Base-by-base conservation (phyloP, 768 basidiomycete genomes). In the Mycena rebaudengoi region DNA sequence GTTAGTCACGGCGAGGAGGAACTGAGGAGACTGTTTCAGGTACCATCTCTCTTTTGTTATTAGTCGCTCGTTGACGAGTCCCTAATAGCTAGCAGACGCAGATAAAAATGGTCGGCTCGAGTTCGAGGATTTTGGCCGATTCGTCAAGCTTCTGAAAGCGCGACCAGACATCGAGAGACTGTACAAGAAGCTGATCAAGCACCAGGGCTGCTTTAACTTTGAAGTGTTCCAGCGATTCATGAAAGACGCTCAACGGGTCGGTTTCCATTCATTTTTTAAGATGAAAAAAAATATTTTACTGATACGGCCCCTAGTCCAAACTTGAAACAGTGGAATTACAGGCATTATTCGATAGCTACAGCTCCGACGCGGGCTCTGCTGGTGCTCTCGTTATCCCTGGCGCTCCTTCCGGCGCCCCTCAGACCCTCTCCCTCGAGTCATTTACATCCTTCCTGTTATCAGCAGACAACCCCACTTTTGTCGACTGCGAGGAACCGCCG, bases 391-490 rank as follows among this genome's bases (percentile, higher is more conserved):
- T 28, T 45, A 21, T 28, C 49, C 35, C 35, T 35, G 44, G 45
- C 39, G 60, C 32, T 21, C 67, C 58, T 57, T 62, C 64, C 8
- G 26, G 37, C 11, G 28, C 61, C 21, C 54, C 58, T 10, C 41
- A 72, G 52, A 45, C 75, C 52, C 80, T 91, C 68, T 81, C 86
- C 2, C 66, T 89, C 18, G 88, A 91, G 25, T 85, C 80, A 1
- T 94, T 99, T 73, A 86, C 88, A 1, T 79, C 89, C 1, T 98
- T 95, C 81, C 86, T 99, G 5, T 74, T 90, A 11, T 96, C 95
- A 0, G 72, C 85, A 0, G 91, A 95, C 65, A 98, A 98, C 69
- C 75, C 89, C 0, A 76, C 76, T 0, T 81, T 84, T 59, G 77
- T 75, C 72, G 88, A 73, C 70, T 78, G 76, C 26, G 74, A 85